These are phyloP conservation scores for Rhizopogon vesiculosus DNA, from an alignment of 768 basidiomycete genomes.

Conservation along the genomic window DNA sequence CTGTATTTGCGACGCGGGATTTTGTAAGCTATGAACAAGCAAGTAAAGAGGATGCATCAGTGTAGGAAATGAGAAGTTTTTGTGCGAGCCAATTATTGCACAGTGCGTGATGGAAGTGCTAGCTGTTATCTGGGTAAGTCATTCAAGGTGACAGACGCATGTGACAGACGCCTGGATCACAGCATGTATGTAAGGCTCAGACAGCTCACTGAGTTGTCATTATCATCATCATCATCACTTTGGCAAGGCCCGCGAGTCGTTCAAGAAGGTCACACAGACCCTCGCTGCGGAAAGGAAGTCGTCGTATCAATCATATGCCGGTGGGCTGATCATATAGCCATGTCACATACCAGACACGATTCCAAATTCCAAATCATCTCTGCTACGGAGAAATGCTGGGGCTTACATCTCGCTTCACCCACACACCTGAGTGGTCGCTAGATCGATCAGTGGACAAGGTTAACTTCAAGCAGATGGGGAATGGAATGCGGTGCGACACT, in stretches of 20 bases:
- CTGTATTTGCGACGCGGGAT: background rate
- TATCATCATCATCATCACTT: no score
- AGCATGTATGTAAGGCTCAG: no score
- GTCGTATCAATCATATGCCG: no score
- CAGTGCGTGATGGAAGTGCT: background rate
- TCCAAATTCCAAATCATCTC: background rate
- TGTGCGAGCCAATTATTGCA: background rate
- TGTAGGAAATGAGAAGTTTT: background rate
- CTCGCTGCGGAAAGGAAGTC: no score
- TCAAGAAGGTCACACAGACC: no score
- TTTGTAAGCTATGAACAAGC: background rate
- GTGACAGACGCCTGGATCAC: background rate
- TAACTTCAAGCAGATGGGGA: constrained; percentile 23
- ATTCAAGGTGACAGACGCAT: background rate
- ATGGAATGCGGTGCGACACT: constrained; percentile 7
- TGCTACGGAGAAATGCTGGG: background rate
- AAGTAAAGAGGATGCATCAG: background rate
- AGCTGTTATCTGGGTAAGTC: background rate
- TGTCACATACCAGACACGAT: background rate
- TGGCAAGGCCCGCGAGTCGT: no score
- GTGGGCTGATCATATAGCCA: no score
- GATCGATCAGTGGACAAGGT: constrained; percentile 26
- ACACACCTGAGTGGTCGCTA: constrained; percentile 9
- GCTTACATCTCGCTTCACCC: background rate
- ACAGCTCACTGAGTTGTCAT: no score